These are phyloP conservation scores for Knoxia roxburghii DNA, from an alignment of 257 asterid species.

Conservation along the genomic window DNA sequence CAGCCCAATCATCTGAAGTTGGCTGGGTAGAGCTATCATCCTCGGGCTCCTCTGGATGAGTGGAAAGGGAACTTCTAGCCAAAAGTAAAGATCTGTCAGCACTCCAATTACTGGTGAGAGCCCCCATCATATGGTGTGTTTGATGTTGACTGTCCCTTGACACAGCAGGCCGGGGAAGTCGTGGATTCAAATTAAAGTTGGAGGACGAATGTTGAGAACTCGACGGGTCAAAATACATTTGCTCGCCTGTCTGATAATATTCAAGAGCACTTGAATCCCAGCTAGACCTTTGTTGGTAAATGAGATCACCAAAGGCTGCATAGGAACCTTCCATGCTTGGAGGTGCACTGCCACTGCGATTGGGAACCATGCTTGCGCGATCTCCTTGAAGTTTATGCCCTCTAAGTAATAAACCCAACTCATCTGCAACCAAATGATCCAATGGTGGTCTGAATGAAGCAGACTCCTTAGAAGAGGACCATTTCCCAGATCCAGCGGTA, in stretches of 20 bases:
- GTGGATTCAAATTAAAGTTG: constrained; percentile 35
- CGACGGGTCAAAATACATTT: constrained; percentile 35
- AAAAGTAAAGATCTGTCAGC: constrained; percentile 32
- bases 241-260: constrained; percentile 32
- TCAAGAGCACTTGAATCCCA: constrained; percentile 27
- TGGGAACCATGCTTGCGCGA: constrained; percentile 41
- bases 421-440: constrained; percentile 45
- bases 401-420: constrained; percentile 58
- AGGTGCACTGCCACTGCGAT: constrained; percentile 89
- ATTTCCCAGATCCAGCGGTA: constrained; percentile 42
- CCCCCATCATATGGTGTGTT: constrained; percentile 29
- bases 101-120: constrained; percentile 38
- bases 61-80: constrained; percentile 52
- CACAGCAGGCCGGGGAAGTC: constrained; percentile 40
- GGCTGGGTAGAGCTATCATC: constrained; percentile 41
- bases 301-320: constrained; percentile 49
- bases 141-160: constrained; percentile 39
- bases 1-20: constrained; percentile 36
- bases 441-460: constrained; percentile 36
- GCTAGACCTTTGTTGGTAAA: constrained; percentile 24
- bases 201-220: constrained; percentile 28
- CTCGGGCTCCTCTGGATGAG: constrained; percentile 81
- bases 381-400: constrained; percentile 42
- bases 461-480: constrained; percentile 54
- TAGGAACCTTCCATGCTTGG: constrained; percentile 82